A percentile compares a stretch with the other conserved stretches of the same genome.
These are phyloP conservation scores for Chaetoscypha palmicola DNA, from an alignment of 2,329 filamentous ascomycete genomes.

Conservation along the genomic window DNA sequence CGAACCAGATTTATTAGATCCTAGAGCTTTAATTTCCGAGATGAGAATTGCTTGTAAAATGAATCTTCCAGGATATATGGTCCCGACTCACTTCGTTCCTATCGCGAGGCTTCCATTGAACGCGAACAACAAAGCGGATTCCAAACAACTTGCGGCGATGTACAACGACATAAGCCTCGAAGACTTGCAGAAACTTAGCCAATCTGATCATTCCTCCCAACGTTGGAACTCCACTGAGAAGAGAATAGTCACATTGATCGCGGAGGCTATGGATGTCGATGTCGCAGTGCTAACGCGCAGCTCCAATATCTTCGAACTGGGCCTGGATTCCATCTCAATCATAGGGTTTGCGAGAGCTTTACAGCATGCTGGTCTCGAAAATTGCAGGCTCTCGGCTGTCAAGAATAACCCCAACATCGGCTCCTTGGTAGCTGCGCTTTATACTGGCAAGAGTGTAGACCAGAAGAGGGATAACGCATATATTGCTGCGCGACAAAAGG, in stretches of 20 bases:
- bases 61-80: slow-evolving; percentile 77
- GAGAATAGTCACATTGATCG: slow-evolving; percentile 47
- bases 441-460: slow-evolving; percentile 5
- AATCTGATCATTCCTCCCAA: slow-evolving; percentile 25
- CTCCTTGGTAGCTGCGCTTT: slow-evolving; percentile 36
- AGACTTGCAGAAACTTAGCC: slow-evolving; percentile 52
- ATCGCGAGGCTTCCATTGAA: slow-evolving; percentile 71
- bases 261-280: slow-evolving; percentile 31
- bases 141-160: slow-evolving; percentile 58
- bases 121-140: slow-evolving; percentile 83
- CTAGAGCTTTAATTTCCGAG: slow-evolving; percentile 35
- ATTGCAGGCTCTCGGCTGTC: slow-evolving; percentile 57
- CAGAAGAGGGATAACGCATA: slow-evolving; percentile 17
- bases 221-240: slow-evolving; percentile 35
- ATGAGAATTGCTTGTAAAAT: slow-evolving; percentile 59
- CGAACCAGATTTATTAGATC: slow-evolving; percentile 20
- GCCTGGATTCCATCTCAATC: slow-evolving; percentile 80
- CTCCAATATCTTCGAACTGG: slow-evolving; percentile 76
- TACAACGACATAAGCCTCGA: slow-evolving; percentile 54
- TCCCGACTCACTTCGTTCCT: slow-evolving; percentile 75
- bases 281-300: slow-evolving; percentile 39
- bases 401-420: slow-evolving; percentile 53
- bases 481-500: slow-evolving; percentile 33
- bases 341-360: slow-evolving; percentile 62
- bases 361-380: slow-evolving; percentile 52